Evolutionary conservation across 2,329 filamentous ascomycete genomes (phyloP), one percentile per base, ranked within the genome.

Genomic region (Fusarium praegraminearum): DNA sequence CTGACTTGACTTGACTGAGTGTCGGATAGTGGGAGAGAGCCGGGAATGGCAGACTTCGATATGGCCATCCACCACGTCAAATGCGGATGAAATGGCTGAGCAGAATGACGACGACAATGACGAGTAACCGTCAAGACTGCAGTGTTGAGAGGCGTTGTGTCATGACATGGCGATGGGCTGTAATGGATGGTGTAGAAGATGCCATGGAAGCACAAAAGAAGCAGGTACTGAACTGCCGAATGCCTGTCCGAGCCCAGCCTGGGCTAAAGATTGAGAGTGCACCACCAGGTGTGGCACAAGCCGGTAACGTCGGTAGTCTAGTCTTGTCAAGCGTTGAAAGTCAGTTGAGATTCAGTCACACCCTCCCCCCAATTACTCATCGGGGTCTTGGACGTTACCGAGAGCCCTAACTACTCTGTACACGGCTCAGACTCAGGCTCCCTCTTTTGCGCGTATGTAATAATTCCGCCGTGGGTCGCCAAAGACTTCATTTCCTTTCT

Each of bases 201-300:
- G 47, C 18, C 26, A 44, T 61, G 44, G 66, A 69, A 69, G 66
- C 66, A 57, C 52, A 18, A 58, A 45, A 67, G 62, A 70, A 69
- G 67, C 54, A 70, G 67, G 62, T 57, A 60, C 50, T 36, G 53
- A 70, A 70, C 63, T 70, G 63, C 67, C 67, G 67, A 68, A 59
- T 51, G 20, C 45, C 30, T 45, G 40, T 53, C 52, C 67, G 41
- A 44, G 22, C 11, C 18, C n/a, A 18, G 11, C n/a, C 18, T 6
- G 12, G n/a, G 5, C 11, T 12, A 43, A 20, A 15, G 38, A 16
- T 2, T 15, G 7, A 24, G 22, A 44, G 41, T 26, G 16, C 22
- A 44, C 41, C 22, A 22, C 35, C 18, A 41, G 40, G 40, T 57
- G 67, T 70, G 67, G 54, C 41, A 69, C 67, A 67, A 24, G 43